Evolutionary conservation across 306 rosid genomes (phyloP).

Genomic region (Casuarina glauca): DNA sequence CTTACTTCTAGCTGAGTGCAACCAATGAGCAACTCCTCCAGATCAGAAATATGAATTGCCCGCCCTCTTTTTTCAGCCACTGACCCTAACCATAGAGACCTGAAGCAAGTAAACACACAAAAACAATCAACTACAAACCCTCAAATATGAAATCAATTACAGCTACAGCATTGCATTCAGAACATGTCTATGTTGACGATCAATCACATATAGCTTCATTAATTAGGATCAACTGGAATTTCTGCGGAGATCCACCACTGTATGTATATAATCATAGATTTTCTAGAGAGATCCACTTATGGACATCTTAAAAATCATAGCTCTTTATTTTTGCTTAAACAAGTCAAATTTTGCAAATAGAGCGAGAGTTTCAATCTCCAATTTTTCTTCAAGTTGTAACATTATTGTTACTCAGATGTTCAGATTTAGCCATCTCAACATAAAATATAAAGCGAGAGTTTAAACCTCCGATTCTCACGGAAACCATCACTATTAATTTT

Average conservation of each 20-base stretch:
- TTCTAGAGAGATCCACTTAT: no score
- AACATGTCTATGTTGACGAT: conserved; percentile 12
- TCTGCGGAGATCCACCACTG: neutral
- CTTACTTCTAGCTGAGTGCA: conserved; percentile 92
- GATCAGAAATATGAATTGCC: conserved; percentile 73
- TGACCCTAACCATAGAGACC: conserved; percentile 90
- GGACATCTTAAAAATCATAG: no score
- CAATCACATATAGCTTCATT: neutral
- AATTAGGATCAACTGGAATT: conserved; percentile 4
- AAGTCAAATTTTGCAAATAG: no score
- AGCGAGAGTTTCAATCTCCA: no score
- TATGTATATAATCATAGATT: no score
- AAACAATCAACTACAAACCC: conserved; percentile 33
- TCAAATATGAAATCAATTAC: conserved; percentile 6
- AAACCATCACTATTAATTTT: no score
- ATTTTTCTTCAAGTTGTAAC: no score
- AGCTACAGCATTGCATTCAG: conserved; percentile 3
- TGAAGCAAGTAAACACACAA: conserved; percentile 42
- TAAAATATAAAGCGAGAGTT: no score
- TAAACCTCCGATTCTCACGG: no score
- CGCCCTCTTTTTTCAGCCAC: conserved; percentile 83
- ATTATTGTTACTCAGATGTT: no score
- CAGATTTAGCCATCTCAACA: no score
- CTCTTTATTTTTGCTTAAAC: no score
- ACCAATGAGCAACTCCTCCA: conserved; percentile 82